Conservation (phyloP, 2,329 filamentous ascomycete species). For the Talaromyces atroroseus region DNA sequence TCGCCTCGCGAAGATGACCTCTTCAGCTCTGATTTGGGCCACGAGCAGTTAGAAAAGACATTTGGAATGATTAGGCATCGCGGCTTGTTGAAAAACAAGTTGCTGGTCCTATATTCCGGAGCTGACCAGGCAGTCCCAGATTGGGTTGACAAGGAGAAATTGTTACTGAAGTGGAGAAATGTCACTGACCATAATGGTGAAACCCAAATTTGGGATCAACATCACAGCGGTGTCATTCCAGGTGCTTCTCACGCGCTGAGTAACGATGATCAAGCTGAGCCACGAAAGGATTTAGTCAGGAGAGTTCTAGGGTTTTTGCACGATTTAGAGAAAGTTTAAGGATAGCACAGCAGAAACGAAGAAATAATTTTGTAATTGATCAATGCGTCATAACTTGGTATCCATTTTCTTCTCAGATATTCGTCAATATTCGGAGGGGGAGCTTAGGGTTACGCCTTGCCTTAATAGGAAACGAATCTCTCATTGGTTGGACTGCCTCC, state of each 20-base stretch:
- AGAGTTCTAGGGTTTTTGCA: slow-evolving; percentile 49
- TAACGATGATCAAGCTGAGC: slow-evolving; percentile 34
- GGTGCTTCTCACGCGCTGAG: slow-evolving; percentile 32
- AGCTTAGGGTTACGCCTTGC: neutral
- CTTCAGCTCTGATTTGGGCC: slow-evolving; percentile 63
- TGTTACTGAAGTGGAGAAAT: slow-evolving; percentile 53
- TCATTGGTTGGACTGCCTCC: neutral
- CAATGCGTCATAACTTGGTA: too few species aligned
- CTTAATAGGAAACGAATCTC: slow-evolving; percentile 5
- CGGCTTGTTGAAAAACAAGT: slow-evolving; percentile 33
- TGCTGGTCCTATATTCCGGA: slow-evolving; percentile 61
- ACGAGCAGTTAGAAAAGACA: slow-evolving; percentile 48
- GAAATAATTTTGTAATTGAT: neutral
- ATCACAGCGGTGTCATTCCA: slow-evolving; percentile 16
- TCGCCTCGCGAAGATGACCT: slow-evolving; percentile 68
- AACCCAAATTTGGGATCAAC: slow-evolving; percentile 25
- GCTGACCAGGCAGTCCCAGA: slow-evolving; percentile 61
- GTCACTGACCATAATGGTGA: slow-evolving; percentile 46
- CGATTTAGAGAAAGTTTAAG: neutral
- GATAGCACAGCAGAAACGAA: neutral
- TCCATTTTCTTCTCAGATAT: too few species aligned
- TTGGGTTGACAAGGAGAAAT: slow-evolving; percentile 51
- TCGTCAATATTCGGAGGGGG: too few species aligned
- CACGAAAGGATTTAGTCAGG: slow-evolving; percentile 43
- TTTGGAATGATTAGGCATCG: slow-evolving; percentile 56